Base-by-base conservation (phyloP, 148 eudicot species). In the Gaultheria prostrata region DNA sequence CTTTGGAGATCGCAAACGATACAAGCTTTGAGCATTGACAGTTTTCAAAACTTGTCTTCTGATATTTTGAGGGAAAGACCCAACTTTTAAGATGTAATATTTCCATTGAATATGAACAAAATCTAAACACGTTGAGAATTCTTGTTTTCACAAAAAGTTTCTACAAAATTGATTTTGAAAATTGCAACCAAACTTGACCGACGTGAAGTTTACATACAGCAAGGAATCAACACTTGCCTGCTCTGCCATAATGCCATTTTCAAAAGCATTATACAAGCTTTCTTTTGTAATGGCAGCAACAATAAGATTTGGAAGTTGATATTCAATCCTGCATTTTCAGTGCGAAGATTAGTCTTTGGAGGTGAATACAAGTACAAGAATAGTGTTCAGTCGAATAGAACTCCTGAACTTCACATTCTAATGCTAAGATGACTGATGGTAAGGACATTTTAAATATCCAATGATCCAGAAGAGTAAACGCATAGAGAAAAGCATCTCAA, bases 261-360 rank as follows among this genome's bases (percentile, higher is more conserved):
- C 92, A 86, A 94, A 97, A 77, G 99, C 99, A 88, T 84, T 89
- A 63, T 90, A 90, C 88, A 97, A 89, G 89, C 93, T 97, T 86
- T 97, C 98, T 88, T 97, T 94, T 48, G 86, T 94, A 65, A 97
- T 97, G 6, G 92, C 91, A 43, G 91, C 92, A 48, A 93, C 98
- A 77, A 97, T 91, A 82, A 97, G 95, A 84, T 97, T 97, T 48
- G 98, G 99, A 78, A 97, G 98, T 87, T 92, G 93, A 89, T 97
- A 97, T 84, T 97, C 99, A 81, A 97, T 83, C 91, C 98, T 97
- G 97, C 80, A 86, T 54, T 76, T 83, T 53, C 81, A 85, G 61
- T 35, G 33, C 71, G 9, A 39, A 79, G 74, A 20, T 65, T 81
- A 50, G 77, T 15, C 49, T 50, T 7, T 6, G 0, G 48, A 61